Percentiles rank a stretch among this genome's conserved stretches.
phyloP scores from a whole-genome alignment of 495 filamentous ascomycete genomes.

The Penicillium waksmanii region DNA sequence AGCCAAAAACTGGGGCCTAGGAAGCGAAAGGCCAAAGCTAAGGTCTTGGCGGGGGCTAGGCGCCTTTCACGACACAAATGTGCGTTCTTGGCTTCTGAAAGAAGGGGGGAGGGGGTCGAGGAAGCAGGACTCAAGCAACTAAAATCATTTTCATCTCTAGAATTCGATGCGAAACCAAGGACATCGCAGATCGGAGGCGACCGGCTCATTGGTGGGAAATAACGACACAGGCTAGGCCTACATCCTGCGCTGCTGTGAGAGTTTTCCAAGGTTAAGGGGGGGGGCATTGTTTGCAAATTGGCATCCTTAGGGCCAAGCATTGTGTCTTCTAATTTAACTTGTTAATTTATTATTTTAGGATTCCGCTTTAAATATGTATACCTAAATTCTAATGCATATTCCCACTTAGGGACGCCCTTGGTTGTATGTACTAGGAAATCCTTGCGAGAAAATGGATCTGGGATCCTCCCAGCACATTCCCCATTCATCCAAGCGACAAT shows the following conservation, averaged over 20 bases:
- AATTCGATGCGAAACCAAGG: background rate
- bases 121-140: background rate
- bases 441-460: background rate
- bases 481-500: slow-evolving; percentile 19
- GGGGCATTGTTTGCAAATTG: slow-evolving; percentile 2
- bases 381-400: background rate
- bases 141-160: no score
- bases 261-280: background rate
- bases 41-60: slow-evolving; percentile 21
- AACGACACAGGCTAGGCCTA: slow-evolving; percentile 11
- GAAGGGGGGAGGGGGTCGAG: background rate
- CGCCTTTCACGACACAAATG: slow-evolving; percentile 9
- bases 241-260: slow-evolving; percentile 7
- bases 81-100: slow-evolving; percentile 11
- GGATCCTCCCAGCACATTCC: slow-evolving; percentile 21
- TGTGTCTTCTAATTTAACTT: background rate
- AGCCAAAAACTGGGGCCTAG: slow-evolving; percentile 5
- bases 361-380: background rate
- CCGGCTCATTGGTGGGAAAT: slow-evolving; percentile 14
- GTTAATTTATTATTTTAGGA: background rate
- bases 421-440: background rate
- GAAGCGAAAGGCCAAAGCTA: slow-evolving; percentile 11
- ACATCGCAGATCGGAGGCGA: background rate
- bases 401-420: background rate
- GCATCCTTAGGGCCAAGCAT: slow-evolving; percentile 1